Conservation (phyloP, 768 basidiomycete genomes). For the Chalciporus sphaerocephalus region DNA sequence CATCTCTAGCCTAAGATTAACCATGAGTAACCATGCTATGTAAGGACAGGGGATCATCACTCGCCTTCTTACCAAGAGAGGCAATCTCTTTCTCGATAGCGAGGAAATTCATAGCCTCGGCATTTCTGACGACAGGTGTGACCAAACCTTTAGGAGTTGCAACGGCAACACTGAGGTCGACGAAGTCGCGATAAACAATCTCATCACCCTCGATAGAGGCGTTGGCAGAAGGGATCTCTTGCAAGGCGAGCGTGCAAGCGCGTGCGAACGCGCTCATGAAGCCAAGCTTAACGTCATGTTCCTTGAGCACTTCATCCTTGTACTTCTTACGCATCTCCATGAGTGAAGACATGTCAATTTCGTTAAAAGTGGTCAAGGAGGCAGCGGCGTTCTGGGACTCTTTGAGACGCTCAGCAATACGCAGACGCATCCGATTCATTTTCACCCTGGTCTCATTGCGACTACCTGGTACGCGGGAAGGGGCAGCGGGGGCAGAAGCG, state of each 20-base stretch:
- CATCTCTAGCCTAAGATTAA: slow-evolving; percentile 65
- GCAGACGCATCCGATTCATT: slow-evolving; percentile 97
- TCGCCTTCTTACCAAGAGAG: slow-evolving; percentile 81
- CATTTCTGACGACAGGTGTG: slow-evolving; percentile 91
- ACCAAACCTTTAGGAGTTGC: slow-evolving; percentile 97
- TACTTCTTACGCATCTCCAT: slow-evolving; percentile 91
- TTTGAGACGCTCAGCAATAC: slow-evolving; percentile 96
- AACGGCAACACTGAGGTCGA: slow-evolving; percentile 93
- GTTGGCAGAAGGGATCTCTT: slow-evolving; percentile 92
- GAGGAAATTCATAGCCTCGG: slow-evolving; percentile 79
- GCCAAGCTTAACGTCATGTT: slow-evolving; percentile 92
- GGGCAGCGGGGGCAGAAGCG: slow-evolving; percentile 18
- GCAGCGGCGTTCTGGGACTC: slow-evolving; percentile 97
- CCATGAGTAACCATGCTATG: slow-evolving; percentile 6
- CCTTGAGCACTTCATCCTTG: slow-evolving; percentile 88
- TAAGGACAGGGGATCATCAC: slow-evolving; percentile 5
- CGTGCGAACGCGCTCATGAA: slow-evolving; percentile 98
- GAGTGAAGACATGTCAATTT: slow-evolving; percentile 97
- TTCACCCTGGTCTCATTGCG: slow-evolving; percentile 92
- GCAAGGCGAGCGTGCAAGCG: slow-evolving; percentile 76
- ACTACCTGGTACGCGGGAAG: slow-evolving; percentile 42
- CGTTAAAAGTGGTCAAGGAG: slow-evolving; percentile 97
- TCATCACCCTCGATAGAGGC: slow-evolving; percentile 92
- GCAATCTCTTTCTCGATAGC: slow-evolving; percentile 94
- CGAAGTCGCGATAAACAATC: slow-evolving; percentile 88